These are phyloP conservation scores for Casuarina cunninghamiana DNA, from an alignment of 306 rosid genomes.

Conservation along the genomic window DNA sequence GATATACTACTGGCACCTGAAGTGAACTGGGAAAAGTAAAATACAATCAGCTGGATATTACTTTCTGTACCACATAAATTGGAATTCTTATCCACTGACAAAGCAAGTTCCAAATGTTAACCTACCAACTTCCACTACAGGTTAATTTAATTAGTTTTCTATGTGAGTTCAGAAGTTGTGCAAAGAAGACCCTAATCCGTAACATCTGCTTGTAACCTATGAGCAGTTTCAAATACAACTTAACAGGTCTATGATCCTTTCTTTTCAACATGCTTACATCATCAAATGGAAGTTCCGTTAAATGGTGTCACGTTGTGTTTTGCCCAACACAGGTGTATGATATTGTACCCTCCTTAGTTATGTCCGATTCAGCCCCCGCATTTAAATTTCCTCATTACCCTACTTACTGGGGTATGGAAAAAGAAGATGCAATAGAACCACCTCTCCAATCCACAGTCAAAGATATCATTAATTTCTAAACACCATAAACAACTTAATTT, in stretches of 20 bases:
- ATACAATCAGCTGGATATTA: constrained; percentile 19
- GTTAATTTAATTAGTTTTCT: neutral
- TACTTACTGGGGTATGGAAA: neutral
- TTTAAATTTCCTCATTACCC: neutral
- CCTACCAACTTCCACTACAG: neutral
- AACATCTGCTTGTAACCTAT: neutral
- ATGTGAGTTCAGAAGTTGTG: neutral
- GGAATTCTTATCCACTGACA: constrained; percentile 15
- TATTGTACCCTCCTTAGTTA: neutral
- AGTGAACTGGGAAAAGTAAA: constrained; percentile 60
- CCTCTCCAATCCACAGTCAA: neutral
- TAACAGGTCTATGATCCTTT: neutral
- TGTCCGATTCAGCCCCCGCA: neutral
- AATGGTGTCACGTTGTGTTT: neutral
- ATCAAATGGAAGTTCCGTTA: neutral
- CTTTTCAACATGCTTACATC: neutral
- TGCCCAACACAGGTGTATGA: neutral
- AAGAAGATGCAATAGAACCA: neutral
- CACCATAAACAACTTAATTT: neutral
- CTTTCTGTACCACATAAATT: neutral
- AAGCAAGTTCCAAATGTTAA: constrained; percentile 10
- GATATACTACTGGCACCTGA: constrained; percentile 93
- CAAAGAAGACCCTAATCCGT: neutral
- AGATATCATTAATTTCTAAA: neutral
- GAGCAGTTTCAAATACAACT: constrained; percentile 2